Evolutionary conservation across 1,284 basidiomycete species (phyloP), one percentile per base, ranked within the genome.

Genomic region (Psilocybe mexicana): DNA sequence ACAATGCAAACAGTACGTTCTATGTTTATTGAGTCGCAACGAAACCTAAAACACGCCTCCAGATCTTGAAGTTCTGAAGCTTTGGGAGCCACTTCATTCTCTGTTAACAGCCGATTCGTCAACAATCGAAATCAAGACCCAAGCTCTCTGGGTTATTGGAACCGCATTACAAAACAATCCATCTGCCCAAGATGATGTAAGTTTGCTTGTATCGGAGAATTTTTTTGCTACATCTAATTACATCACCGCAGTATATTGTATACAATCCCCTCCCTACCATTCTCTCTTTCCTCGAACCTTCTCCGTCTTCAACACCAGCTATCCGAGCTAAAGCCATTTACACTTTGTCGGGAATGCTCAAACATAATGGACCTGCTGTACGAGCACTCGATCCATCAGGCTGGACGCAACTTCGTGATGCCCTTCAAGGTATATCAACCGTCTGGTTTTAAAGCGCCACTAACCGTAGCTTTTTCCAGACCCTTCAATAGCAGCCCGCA

Each of bases 141-240:
- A 93, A 57, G 86, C 88, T 0, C 79, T 95, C 10, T 98, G 96
- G 96, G 89, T 98, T 6, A 81, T 93, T 18, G 96, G 96, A 3
- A 98, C 96, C 0, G 95, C 96, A 0, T 75, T 96, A 1, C 96
- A 98, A 72, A 98, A 99, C 72, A 99, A 98, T 67, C 91, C 93
- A 3, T 83, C 90, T 54, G 94, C 94, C 0, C 96, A 98, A 69
- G 81, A 85, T 50, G 85, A 89, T 1, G 93, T 97, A 68, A 67
- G 90, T 82, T 7, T 6, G 30, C 8, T 38, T 8, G 36, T 35
- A 43, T 42, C n/a, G 40, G 2, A 14, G 14, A 43, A 18, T 23
- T 43, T 53, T 47, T 61, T 58, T 23, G 43, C 62, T 43, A 58
- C 44, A 36, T 36, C 42, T 46, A 45, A 67, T 35, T 62, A 46